phyloP scores from a whole-genome alignment of 345 rosid genomes.

The Boechera divaricarpa region DNA sequence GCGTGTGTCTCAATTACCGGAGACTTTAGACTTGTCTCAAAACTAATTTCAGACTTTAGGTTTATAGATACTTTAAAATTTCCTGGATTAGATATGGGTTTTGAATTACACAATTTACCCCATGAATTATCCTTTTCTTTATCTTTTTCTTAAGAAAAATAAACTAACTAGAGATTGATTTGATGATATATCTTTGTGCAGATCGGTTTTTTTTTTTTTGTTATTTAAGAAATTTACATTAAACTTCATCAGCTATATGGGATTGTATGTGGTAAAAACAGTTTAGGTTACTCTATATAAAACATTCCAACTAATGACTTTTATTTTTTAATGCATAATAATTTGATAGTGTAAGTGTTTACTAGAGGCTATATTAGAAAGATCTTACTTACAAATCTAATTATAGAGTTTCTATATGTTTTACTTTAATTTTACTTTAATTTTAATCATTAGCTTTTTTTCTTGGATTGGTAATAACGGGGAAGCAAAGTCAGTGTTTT shows the following conservation, averaged over 20 bases:
- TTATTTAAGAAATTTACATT: no score
- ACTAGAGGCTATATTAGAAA: background rate
- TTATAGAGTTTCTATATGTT: background rate
- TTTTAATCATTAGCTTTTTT: no score
- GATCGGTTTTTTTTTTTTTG: background rate
- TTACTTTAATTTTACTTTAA: background rate
- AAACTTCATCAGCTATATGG: no score
- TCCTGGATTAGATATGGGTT: background rate
- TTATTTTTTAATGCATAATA: no score
- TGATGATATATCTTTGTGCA: background rate
- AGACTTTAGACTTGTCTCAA: conserved; percentile 17
- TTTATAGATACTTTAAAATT: background rate
- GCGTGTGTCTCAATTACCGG: conserved; percentile 43
- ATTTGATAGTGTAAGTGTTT: no score
- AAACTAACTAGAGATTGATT: background rate
- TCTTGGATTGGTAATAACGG: no score
- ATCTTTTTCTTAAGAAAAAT: background rate
- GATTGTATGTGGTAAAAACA: no score
- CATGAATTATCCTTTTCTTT: background rate
- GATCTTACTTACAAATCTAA: background rate
- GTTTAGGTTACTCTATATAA: no score
- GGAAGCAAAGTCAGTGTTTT: no score
- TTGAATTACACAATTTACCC: conserved; percentile 1
- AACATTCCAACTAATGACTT: no score
- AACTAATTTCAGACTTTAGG: conserved; percentile 23